Conservation (phyloP, 2,329 filamentous ascomycete species). For the Myriangium duriaei region DNA sequence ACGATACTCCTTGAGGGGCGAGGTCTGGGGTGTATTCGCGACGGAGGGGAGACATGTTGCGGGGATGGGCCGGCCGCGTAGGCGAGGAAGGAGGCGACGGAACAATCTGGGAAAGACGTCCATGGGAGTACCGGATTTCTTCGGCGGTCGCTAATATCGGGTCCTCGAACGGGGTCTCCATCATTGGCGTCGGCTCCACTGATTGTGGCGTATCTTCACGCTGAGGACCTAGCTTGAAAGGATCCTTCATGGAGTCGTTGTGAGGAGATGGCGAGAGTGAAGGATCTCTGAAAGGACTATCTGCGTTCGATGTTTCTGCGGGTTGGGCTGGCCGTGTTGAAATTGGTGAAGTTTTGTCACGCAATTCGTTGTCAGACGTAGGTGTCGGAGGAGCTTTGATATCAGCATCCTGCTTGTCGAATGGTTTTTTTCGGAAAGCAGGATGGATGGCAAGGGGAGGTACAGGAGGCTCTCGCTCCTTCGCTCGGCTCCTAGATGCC, state of each 20-base stretch:
- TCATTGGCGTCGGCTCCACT: not conserved
- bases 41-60: slow-evolving; percentile 35
- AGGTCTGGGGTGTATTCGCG: slow-evolving; percentile 11
- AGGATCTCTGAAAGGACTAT: slow-evolving; percentile 7
- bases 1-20: slow-evolving; percentile 25
- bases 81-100: slow-evolving; percentile 32
- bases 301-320: not conserved
- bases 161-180: slow-evolving; percentile 18
- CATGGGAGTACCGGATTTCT: slow-evolving; percentile 35
- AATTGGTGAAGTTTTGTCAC: too few relatives aligned
- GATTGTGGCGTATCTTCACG: slow-evolving; percentile 12
- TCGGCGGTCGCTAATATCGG: slow-evolving; percentile 37
- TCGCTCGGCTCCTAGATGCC: slow-evolving; percentile 49
- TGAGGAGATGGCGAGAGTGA: slow-evolving; percentile 2
- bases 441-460: slow-evolving; percentile 23
- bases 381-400: slow-evolving; percentile 22
- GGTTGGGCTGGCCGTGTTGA: not conserved
- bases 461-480: slow-evolving; percentile 30
- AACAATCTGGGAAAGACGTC: slow-evolving; percentile 22
- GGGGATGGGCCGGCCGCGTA: slow-evolving; percentile 21
- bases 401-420: slow-evolving; percentile 2
- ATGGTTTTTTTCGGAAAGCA: slow-evolving; percentile 18
- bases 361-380: slow-evolving; percentile 12
- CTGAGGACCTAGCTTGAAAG: slow-evolving; percentile 6
- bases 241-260: slow-evolving; percentile 1